Evolutionary conservation across 768 basidiomycete genomes (phyloP), one percentile per base, ranked within the genome.

Genomic region (Grammothele lineata): DNA sequence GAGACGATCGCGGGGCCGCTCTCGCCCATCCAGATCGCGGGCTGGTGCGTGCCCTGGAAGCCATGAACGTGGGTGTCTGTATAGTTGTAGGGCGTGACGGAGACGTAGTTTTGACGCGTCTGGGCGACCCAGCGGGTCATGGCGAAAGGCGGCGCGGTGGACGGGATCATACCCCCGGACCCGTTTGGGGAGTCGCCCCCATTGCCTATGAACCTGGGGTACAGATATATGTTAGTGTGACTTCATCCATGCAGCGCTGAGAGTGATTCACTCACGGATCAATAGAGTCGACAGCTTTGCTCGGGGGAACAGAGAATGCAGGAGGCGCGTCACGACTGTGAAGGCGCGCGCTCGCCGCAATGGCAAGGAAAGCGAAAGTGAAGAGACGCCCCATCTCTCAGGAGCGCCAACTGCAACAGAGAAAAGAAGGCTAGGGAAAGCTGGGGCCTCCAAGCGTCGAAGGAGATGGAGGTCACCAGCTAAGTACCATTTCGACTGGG

Each of bases 21-120:
- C 56, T 87, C 86, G 2, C 84, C 88, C 87, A 92, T 91, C 88
- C 87, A 91, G 30, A 92, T 90, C 0, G 89, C 89, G 10, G 88
- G 87, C 54, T 89, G 89, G 44, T 87, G 80, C 3, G 88, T 90
- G 4, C 77, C 87, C 36, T 56, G 50, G 56, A 91, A 89, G 1
- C 89, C 88, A 55, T 87, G 82, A 3, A 90, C 77, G 11, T 57
- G 58, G 0, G 62, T 66, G 48, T 74, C 75, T 0, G 85, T 83
- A 61, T 76, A 73, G 61, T 87, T 86, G 57, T 83, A 87, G 4
- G 85, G 83, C 2, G 80, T 80, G 9, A 80, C 73, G 4, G 84
- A 87, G 38, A 86, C 83, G 50, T 84, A 87, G 65, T 87, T 88
- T 46, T 79, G 68, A 48, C 85, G 76, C 8, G 85, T 90, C 63